These are phyloP conservation scores for Triadica sebifera DNA, from an alignment of 345 rosid genomes.

Conservation along the genomic window DNA sequence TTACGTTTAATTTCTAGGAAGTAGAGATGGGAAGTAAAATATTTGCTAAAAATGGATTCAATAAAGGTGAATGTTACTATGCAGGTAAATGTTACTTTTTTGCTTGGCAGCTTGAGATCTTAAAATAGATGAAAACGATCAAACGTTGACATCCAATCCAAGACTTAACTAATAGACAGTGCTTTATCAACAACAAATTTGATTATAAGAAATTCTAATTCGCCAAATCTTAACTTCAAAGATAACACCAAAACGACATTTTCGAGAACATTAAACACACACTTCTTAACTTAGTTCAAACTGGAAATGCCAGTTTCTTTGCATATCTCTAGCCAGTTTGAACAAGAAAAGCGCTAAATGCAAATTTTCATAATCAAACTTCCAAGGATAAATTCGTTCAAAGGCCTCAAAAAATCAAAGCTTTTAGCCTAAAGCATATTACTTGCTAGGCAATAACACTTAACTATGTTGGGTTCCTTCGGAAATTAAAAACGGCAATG, in stretches of 20 bases:
- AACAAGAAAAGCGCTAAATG: background rate
- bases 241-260: background rate
- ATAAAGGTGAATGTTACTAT: background rate
- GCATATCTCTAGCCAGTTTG: background rate
- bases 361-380: background rate
- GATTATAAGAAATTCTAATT: background rate
- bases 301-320: background rate
- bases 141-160: background rate
- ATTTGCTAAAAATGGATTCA: background rate
- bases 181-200: background rate
- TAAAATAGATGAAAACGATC: background rate
- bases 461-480: too few species aligned
- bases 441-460: background rate
- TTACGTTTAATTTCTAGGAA: background rate
- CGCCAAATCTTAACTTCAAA: background rate
- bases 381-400: background rate
- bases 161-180: background rate
- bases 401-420: background rate
- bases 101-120: background rate
- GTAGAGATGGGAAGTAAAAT: background rate
- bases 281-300: background rate
- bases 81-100: background rate
- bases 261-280: background rate
- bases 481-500: background rate
- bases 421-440: background rate